phyloP scores from a whole-genome alignment of 2,329 filamentous ascomycete genomes.

The Huntiella bhutanensis region DNA sequence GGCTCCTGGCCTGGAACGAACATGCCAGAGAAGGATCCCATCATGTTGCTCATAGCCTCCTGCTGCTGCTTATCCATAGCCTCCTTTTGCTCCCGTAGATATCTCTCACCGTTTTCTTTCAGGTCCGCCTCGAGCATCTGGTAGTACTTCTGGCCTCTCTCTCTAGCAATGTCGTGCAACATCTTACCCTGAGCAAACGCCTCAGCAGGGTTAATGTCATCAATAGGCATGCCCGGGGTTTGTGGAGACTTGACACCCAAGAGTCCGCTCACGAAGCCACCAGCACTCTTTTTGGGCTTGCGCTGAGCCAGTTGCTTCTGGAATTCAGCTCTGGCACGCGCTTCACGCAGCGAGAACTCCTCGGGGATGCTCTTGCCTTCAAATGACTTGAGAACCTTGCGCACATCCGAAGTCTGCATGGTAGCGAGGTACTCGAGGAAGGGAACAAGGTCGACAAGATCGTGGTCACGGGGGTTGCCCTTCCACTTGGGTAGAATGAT shows the following conservation, averaged over 20 bases:
- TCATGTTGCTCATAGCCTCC: constrained; percentile 84
- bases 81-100: constrained; percentile 82
- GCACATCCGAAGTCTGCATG: constrained; percentile 78
- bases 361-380: constrained; percentile 74
- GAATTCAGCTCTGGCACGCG: constrained; percentile 68
- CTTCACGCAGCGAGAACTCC: constrained; percentile 80
- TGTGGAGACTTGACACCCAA: constrained; percentile 59
- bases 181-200: constrained; percentile 87
- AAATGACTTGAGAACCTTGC: constrained; percentile 71
- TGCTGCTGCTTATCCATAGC: constrained; percentile 78
- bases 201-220: constrained; percentile 49
- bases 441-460: constrained; percentile 74
- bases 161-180: constrained; percentile 83
- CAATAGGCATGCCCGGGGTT: constrained; percentile 31
- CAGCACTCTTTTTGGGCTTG: constrained; percentile 42
- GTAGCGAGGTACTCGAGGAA: constrained; percentile 96
- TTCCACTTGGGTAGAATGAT: constrained; percentile 83
- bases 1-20: constrained; percentile 22
- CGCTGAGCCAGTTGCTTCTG: constrained; percentile 56
- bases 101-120: constrained; percentile 80
- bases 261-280: constrained; percentile 35
- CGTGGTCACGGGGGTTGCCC: constrained; percentile 64
- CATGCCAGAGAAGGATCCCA: constrained; percentile 50
- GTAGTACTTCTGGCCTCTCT: constrained; percentile 80
- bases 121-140: constrained; percentile 80